phyloP scores from a whole-genome alignment of 352 stramenopile genomes.

The Pythium vanterpoolii region DNA sequence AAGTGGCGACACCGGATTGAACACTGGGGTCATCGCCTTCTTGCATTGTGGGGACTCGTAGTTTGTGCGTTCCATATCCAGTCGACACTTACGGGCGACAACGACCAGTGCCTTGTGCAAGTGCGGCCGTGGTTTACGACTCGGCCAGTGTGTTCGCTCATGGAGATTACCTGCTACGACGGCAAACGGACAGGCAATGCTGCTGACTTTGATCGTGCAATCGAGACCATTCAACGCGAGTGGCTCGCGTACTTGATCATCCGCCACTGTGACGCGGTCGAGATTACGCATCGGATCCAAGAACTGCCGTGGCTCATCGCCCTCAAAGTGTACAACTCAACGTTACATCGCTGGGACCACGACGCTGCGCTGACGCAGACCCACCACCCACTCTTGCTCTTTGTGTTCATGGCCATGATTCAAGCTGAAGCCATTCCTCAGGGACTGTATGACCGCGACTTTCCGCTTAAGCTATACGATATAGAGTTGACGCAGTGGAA shows the following conservation, averaged over 20 bases:
- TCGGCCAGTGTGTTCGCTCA: constrained; percentile 23
- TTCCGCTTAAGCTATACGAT: constrained; percentile 1
- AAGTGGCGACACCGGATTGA: background rate
- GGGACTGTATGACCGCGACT: constrained; percentile 13
- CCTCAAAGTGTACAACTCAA: constrained; percentile 28
- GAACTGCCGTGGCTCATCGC: constrained; percentile 16
- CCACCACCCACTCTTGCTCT: constrained; percentile 9
- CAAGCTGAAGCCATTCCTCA: constrained; percentile 10
- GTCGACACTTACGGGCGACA: background rate
- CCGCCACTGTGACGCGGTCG: constrained; percentile 13
- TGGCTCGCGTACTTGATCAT: constrained; percentile 24
- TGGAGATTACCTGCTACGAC: constrained; percentile 27
- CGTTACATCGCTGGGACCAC: constrained; percentile 13
- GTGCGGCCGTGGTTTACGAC: constrained; percentile 25
- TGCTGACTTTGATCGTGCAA: constrained; percentile 14
- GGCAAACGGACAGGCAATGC: constrained; percentile 5
- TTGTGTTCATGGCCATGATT: constrained; percentile 12
- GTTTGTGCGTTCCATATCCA: constrained; percentile 20
- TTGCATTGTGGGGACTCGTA: constrained; percentile 22
- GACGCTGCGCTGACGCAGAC: constrained; percentile 19
- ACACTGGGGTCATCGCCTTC: constrained; percentile 4
- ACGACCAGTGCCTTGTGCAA: constrained; percentile 21
- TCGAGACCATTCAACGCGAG: constrained; percentile 15
- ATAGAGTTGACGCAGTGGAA: constrained; percentile 18
- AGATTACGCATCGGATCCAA: constrained; percentile 20